These are phyloP conservation scores for Rubus idaeus DNA, from an alignment of 306 rosid species.

Conservation along the genomic window DNA sequence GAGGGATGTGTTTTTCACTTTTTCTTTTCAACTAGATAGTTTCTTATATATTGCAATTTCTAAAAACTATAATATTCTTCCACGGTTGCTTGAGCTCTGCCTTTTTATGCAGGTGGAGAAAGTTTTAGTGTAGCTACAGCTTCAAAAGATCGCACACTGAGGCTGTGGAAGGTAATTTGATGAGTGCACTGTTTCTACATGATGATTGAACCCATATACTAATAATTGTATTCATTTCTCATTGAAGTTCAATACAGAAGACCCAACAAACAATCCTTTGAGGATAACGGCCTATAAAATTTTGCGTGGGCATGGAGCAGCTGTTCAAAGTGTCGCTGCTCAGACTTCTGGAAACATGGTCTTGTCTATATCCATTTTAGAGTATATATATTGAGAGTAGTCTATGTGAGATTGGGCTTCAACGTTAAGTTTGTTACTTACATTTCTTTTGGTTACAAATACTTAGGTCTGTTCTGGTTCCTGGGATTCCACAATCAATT, in stretches of 20 bases:
- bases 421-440: conserved; percentile 18
- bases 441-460: conserved; percentile 17
- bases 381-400: conserved; percentile 7
- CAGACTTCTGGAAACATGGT: conserved; percentile 76
- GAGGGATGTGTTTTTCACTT: background rate
- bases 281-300: conserved; percentile 70
- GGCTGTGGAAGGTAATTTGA: conserved; percentile 86
- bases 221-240: conserved; percentile 17
- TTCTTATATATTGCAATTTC: background rate
- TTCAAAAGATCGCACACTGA: conserved; percentile 79
- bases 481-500: conserved; percentile 85
- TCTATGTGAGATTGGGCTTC: conserved; percentile 11
- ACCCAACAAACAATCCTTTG: conserved; percentile 39
- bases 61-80: background rate
- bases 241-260: conserved; percentile 56
- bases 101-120: conserved; percentile 42
- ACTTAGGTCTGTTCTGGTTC: conserved; percentile 88
- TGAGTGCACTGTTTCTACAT: conserved; percentile 18
- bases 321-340: conserved; percentile 81
- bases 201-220: conserved; percentile 23
- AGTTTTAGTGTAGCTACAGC: conserved; percentile 64
- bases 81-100: background rate
- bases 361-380: conserved; percentile 8
- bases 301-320: conserved; percentile 69
- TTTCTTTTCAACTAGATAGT: no score